Percentiles rank a stretch among this genome's conserved stretches.
phyloP scores from a whole-genome alignment of 2,329 filamentous ascomycete species.

The Drechmeria coniospora region DNA sequence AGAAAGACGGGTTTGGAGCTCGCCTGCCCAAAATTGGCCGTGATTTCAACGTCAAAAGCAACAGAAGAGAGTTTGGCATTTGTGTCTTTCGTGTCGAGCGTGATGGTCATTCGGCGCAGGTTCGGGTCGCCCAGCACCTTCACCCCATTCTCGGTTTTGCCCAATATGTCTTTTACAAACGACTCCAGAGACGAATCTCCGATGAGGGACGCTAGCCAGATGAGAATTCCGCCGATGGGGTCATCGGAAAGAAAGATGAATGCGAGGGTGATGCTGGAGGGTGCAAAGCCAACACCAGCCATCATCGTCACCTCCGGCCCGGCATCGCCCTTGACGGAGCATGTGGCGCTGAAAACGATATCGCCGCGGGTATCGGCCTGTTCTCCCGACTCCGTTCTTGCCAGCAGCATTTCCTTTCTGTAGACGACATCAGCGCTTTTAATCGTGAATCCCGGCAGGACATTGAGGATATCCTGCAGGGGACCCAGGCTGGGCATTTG shows the following conservation, averaged over 20 bases:
- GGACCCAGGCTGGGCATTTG: not conserved
- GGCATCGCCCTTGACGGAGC: slow-evolving; percentile 1
- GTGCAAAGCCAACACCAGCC: slow-evolving; percentile 1
- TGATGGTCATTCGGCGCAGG: slow-evolving; percentile 1
- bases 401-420: slow-evolving; percentile 2
- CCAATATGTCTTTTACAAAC: slow-evolving; percentile 1
- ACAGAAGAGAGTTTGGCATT: not conserved
- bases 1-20: slow-evolving; percentile 2
- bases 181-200: not conserved
- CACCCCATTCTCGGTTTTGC: slow-evolving; percentile 1
- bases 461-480: slow-evolving; percentile 1
- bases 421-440: slow-evolving; percentile 3
- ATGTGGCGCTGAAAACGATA: slow-evolving; percentile 1
- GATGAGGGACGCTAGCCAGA: slow-evolving; percentile 2
- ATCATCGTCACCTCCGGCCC: not conserved
- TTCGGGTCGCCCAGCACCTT: not conserved
- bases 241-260: not conserved
- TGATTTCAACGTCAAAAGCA: slow-evolving; percentile 2
- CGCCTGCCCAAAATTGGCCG: slow-evolving; percentile 1
- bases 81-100: not conserved
- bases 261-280: slow-evolving; percentile 1
- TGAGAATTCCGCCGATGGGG: slow-evolving; percentile 1
- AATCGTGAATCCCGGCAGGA: slow-evolving; percentile 2
- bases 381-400: slow-evolving; percentile 1
- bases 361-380: slow-evolving; percentile 1